Base-by-base conservation (phyloP, 225 moss, liverwort and hornwort species). In the Marchantia paleacea region DNA sequence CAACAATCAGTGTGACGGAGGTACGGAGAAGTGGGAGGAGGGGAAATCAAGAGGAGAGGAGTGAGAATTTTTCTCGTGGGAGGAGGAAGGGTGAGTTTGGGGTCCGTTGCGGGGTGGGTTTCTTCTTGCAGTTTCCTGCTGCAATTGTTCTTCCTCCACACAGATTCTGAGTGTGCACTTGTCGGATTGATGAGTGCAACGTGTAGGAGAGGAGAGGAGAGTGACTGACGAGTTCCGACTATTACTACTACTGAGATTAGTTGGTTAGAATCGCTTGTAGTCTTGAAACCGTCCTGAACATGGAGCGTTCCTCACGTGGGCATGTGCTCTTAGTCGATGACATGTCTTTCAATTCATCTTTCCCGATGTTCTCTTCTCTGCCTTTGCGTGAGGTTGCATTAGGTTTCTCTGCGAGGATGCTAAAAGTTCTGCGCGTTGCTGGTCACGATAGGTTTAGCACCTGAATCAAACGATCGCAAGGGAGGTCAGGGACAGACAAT, bases 341-440 rank as follows among this genome's bases (percentile, higher is more conserved):
- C 65, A 65, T 65, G 65, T 65, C 26, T 65, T 65, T 24, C 22
- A 65, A 65, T 65, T 65, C 65, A 65, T 24, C 65, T 65, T 22
- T 65, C 5, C 65, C 65, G 0, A 65, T 65, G 24, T 65, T 25
- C 65, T 22, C 65, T 65, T 9, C 65, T 65, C 26, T 28, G 65
- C 65, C 8, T 24, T 65, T 65, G 65, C 65, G 20, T 65, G 65
- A 65, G 69, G 69, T 69, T 69, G 69, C 69, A 30, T 47, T 69
- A 69, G 69, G 69, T 69, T 69, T 69, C 69, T 69, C 29, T 39
- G 69, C 69, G 26, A 69, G 69, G 69, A 69, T 26, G 69, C 69
- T 69, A 69, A 69, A 69, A 69, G 31, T 69, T 47, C 39, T 69
- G 69, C 69, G 69, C 69, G 29, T 69, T 31, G 69, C 69, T 69